These are phyloP conservation scores for Aschersonia sp. DNA, from an alignment of 2,329 filamentous ascomycete species.

Conservation along the genomic window DNA sequence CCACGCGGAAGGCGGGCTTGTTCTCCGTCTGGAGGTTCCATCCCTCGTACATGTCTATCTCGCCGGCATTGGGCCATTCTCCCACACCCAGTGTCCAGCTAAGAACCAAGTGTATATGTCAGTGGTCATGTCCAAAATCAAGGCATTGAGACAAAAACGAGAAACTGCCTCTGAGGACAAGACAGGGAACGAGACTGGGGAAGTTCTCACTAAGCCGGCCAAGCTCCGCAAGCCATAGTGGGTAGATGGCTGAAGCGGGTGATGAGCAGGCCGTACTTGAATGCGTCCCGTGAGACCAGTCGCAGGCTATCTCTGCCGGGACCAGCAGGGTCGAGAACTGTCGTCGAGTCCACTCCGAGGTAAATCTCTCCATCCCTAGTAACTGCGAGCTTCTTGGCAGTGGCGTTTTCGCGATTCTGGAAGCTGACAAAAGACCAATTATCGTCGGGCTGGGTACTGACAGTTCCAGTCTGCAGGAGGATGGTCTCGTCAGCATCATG, in stretches of 20 bases:
- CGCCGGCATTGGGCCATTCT: slow-evolving; percentile 44
- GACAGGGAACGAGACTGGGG: too few relatives aligned
- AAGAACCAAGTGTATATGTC: not conserved
- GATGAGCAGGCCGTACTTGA: slow-evolving; percentile 52
- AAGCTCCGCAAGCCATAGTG: slow-evolving; percentile 47
- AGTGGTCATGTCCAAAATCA: too few relatives aligned
- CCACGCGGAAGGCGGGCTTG: slow-evolving; percentile 36
- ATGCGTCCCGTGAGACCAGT: slow-evolving; percentile 46
- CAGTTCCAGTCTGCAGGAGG: slow-evolving; percentile 4
- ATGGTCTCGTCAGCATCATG: slow-evolving; percentile 6
- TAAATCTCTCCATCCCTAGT: slow-evolving; percentile 16
- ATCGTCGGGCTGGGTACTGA: slow-evolving; percentile 8
- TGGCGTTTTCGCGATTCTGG: slow-evolving; percentile 16
- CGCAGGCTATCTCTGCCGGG: slow-evolving; percentile 41
- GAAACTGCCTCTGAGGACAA: too few relatives aligned
- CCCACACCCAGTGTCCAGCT: slow-evolving; percentile 28
- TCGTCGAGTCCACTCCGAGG: slow-evolving; percentile 19
- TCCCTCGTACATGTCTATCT: slow-evolving; percentile 53
- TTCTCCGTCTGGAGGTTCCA: slow-evolving; percentile 40
- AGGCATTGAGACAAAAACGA: too few relatives aligned
- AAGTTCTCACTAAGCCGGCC: slow-evolving; percentile 46
- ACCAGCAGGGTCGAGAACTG: slow-evolving; percentile 5
- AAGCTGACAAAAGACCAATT: slow-evolving; percentile 32
- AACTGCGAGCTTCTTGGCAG: slow-evolving; percentile 12
- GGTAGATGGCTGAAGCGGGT: slow-evolving; percentile 36